Evolutionary conservation across 768 basidiomycete genomes (phyloP).

Genomic region (Porpolomopsis calyptriformis): DNA sequence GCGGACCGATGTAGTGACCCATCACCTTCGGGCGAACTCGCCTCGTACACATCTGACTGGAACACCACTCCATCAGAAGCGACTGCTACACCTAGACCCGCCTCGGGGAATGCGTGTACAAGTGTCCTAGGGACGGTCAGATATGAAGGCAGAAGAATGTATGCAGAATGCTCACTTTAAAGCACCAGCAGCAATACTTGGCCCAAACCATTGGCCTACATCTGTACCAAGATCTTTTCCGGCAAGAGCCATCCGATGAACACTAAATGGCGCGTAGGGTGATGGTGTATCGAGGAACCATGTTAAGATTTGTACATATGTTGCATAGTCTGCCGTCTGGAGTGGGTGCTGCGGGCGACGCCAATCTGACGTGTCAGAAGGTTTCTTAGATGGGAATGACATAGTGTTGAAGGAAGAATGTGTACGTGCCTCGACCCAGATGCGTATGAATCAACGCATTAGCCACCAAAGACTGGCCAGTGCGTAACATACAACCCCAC

Average conservation of each 20-base stretch:
- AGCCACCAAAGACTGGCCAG: conserved; percentile 75
- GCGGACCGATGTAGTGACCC: background rate
- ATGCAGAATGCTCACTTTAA: conserved; percentile 52
- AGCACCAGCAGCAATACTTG: conserved; percentile 93
- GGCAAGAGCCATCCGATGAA: conserved; percentile 91
- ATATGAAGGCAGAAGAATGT: background rate
- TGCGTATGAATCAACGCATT: conserved; percentile 69
- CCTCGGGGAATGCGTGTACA: conserved; percentile 68
- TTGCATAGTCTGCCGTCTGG: conserved; percentile 58
- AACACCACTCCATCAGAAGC: conserved; percentile 78
- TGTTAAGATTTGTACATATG: conserved; percentile 81
- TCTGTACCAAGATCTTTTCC: conserved; percentile 93
- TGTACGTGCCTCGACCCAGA: conserved; percentile 39
- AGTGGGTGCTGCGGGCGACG: conserved; percentile 57
- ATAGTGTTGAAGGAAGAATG: background rate
- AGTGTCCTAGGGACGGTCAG: conserved; percentile 42
- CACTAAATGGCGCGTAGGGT: conserved; percentile 79
- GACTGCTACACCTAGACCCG: conserved; percentile 69
- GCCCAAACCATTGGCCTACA: conserved; percentile 97
- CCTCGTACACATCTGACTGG: conserved; percentile 76
- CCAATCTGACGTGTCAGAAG: conserved; percentile 54
- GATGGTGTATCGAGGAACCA: conserved; percentile 94
- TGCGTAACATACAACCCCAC: conserved; percentile 89
- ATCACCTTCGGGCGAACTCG: conserved; percentile 19
- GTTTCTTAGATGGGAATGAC: background rate